Evolutionary conservation across 202 grass and related monocot genomes (phyloP).

Genomic region (Eragrostis tef): DNA sequence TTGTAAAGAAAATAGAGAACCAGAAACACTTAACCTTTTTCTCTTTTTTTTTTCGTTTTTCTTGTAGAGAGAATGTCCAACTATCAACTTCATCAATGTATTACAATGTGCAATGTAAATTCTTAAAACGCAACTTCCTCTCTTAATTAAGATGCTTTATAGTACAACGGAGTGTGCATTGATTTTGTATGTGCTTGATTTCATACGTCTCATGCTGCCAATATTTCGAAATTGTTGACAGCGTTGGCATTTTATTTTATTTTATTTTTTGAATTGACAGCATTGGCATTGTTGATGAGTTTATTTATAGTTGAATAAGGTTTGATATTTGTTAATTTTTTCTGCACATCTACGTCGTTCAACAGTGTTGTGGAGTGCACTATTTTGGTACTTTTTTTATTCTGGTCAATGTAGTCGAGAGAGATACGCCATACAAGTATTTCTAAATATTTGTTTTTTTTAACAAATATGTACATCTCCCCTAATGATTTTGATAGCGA

Average conservation of each 20-base stretch:
- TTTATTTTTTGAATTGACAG: too few relatives aligned
- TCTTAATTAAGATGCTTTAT: not conserved
- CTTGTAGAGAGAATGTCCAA: constrained; percentile 40
- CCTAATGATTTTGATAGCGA: too few relatives aligned
- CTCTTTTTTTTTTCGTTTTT: constrained; percentile 24
- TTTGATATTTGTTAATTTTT: not conserved
- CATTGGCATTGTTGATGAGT: too few relatives aligned
- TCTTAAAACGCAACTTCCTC: not conserved
- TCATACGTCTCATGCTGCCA: not conserved
- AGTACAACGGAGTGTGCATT: not conserved
- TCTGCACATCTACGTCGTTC: not conserved
- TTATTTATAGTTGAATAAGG: not conserved
- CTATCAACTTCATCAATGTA: constrained; percentile 40
- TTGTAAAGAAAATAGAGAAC: constrained; percentile 62
- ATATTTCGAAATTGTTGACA: not conserved
- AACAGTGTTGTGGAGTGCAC: not conserved
- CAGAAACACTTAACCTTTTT: constrained; percentile 12
- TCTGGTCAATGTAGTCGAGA: not conserved
- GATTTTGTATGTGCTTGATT: not conserved
- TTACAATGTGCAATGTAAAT: constrained; percentile 50
- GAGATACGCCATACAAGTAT: not conserved
- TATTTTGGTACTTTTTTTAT: not conserved
- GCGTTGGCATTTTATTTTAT: too few relatives aligned
- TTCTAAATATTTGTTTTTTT: not conserved
- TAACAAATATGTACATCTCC: too few relatives aligned